These are phyloP conservation scores for Peronospora tabacina DNA, from an alignment of 352 stramenopile species.

Conservation along the genomic window DNA sequence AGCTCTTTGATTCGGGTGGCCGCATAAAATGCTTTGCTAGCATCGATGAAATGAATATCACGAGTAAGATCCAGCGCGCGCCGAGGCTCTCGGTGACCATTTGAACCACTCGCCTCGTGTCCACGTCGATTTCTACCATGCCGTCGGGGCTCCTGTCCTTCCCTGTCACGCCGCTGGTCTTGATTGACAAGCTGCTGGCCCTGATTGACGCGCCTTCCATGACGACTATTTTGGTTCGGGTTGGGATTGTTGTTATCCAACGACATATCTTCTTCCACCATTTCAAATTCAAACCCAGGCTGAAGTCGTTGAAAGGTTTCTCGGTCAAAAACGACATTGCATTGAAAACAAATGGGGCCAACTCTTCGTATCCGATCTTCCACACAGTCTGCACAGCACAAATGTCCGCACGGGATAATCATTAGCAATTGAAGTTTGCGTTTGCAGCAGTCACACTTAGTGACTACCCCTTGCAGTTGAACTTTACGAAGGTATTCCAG, in stretches of 20 bases:
- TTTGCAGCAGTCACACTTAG: constrained; percentile 76
- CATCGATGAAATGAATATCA: constrained; percentile 42
- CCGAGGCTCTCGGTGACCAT: constrained; percentile 22
- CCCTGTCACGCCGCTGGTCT: constrained; percentile 16
- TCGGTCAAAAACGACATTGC: constrained; percentile 56
- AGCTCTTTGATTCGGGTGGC: constrained; percentile 57
- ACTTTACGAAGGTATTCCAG: constrained; percentile 54
- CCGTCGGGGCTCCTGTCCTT: constrained; percentile 4
- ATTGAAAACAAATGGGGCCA: constrained; percentile 49
- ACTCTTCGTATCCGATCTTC: constrained; percentile 54
- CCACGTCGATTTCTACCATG: constrained; percentile 13
- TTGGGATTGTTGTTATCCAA: constrained; percentile 15
- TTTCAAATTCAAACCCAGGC: constrained; percentile 73
- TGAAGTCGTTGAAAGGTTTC: constrained; percentile 87
- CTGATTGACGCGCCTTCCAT: constrained; percentile 20
- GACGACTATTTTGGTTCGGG: constrained; percentile 19
- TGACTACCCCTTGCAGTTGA: constrained; percentile 33
- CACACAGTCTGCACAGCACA: constrained; percentile 91
- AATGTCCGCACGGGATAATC: constrained; percentile 87
- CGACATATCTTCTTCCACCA: constrained; percentile 18
- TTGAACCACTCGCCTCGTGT: constrained; percentile 18
- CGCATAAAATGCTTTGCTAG: constrained; percentile 72
- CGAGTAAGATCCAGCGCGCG: constrained; percentile 29
- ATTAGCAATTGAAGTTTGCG: constrained; percentile 84
- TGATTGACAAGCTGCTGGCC: constrained; percentile 26